Evolutionary conservation across 1,139 yeast species (phyloP).

Genomic region (Arxiozyma bovina): DNA sequence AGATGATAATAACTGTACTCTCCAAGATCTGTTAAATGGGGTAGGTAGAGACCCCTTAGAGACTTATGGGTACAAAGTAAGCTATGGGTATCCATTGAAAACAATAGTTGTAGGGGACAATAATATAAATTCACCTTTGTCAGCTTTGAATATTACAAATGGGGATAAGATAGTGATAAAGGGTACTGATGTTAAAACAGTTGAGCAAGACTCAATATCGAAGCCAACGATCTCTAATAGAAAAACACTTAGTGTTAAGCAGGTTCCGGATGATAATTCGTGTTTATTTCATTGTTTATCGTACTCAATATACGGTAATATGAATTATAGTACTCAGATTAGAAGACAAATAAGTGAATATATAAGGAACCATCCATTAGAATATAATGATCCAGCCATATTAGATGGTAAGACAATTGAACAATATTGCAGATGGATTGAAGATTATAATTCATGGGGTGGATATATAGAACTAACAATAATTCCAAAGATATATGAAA

Average conservation of each 20-base stretch:
- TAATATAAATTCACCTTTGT: too few species aligned
- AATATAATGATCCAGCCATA: slow-evolving; percentile 48
- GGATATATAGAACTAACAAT: slow-evolving; percentile 77
- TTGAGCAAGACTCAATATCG: neutral
- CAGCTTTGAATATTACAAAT: neutral
- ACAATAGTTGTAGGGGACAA: neutral
- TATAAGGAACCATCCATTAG: slow-evolving; percentile 38
- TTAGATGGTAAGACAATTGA: slow-evolving; percentile 44
- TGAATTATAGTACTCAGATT: slow-evolving; percentile 17
- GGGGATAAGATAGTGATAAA: neutral
- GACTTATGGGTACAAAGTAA: neutral
- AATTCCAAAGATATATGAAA: slow-evolving; percentile 34
- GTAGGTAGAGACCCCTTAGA: slow-evolving; percentile 38
- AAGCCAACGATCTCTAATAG: neutral
- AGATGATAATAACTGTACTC: slow-evolving; percentile 20
- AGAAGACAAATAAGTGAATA: slow-evolving; percentile 21
- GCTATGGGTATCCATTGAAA: neutral
- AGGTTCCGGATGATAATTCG: slow-evolving; percentile 50
- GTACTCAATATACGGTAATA: slow-evolving; percentile 41
- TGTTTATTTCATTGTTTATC: slow-evolving; percentile 66
- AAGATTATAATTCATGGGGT: slow-evolving; percentile 63
- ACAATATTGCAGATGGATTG: slow-evolving; percentile 57
- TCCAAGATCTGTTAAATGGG: slow-evolving; percentile 16
- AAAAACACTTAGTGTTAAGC: neutral
- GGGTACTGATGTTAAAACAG: neutral